A percentile compares a stretch with the other conserved stretches of the same genome.
These are phyloP conservation scores for Claviceps pusilla DNA, from an alignment of 2,329 filamentous ascomycete species.

Conservation along the genomic window DNA sequence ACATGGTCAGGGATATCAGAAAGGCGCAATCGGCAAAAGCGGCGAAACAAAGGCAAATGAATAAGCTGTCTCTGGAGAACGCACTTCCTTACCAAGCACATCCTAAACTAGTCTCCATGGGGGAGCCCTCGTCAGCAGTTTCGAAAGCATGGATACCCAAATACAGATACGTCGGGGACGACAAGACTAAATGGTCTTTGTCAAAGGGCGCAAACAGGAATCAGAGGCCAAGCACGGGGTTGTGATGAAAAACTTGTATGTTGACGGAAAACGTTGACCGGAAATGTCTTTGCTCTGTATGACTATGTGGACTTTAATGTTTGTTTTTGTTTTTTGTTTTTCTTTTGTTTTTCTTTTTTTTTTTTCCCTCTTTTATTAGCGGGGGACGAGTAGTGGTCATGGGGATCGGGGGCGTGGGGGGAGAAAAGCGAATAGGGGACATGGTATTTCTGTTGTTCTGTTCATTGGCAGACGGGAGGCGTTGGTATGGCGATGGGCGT, in stretches of 20 bases:
- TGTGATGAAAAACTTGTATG: constrained; percentile 5
- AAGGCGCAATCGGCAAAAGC: constrained; percentile 16
- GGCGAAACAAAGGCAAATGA: constrained; percentile 12
- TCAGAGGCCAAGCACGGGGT: constrained; percentile 12
- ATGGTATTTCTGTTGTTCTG: not conserved
- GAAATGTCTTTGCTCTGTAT: no score
- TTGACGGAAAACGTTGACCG: not conserved
- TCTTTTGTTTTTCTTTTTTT: not conserved
- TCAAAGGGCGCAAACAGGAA: constrained; percentile 11
- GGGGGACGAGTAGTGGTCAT: no score
- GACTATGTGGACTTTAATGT: no score
- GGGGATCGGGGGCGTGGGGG: not conserved
- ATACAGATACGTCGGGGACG: constrained; percentile 9
- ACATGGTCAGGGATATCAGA: constrained; percentile 50
- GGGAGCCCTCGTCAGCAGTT: constrained; percentile 21
- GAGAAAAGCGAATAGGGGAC: not conserved
- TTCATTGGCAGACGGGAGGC: not conserved
- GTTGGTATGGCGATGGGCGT: not conserved
- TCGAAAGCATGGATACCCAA: constrained; percentile 18
- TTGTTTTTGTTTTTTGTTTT: not conserved
- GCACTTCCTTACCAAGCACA: constrained; percentile 24
- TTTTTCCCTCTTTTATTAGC: not conserved
- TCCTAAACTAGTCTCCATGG: constrained; percentile 19
- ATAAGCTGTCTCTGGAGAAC: constrained; percentile 14
- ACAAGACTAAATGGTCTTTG: constrained; percentile 15